Evolutionary conservation across 179 eudicot species (phyloP), one percentile per base, ranked within the genome.

Genomic region (Spinacia oleracea): DNA sequence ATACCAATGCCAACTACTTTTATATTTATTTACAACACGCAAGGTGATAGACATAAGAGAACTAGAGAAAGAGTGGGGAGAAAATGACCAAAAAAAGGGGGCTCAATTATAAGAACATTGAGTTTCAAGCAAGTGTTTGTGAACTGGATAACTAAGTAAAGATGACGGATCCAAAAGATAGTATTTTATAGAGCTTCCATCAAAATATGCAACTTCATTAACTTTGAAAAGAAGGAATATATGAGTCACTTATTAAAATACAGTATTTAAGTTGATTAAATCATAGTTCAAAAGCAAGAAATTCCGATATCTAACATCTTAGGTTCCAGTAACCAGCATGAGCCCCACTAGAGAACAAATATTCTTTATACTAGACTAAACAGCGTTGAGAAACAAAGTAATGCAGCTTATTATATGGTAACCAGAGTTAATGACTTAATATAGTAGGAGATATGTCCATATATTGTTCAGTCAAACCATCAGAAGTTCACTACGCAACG

Each of bases 321-420:
- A 64, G 63, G 65, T 65, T 77, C 72, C 23, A 27, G 23, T 31
- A 70, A 35, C 29, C 72, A 77, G 63, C 43, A 40, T 81, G 77
- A 77, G 55, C 46, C 43, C 64, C 81, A 67, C 50, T 73, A 66
- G 25, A 40, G 10, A 72, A 35, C 71, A 51, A 55, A 45, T 9
- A 29, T 51, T 64, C 29, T 64, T 32, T 58, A 75, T 58, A 58
- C 29, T 59, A 58, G 10, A 23, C 42, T 18, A 68, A 31, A 23
- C 73, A 67, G 55, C 68, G 64, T 77, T 32, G 78, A 75, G 20
- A 78, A 82, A 20, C 50, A 66, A 62, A 56, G 12, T 46, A 67
- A 56, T 34, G 25, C 42, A 73, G 45, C 70, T 25, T 72, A 62
- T 21, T 63, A 59, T 58, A 77, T 48, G 58, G 65, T 35, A 64